phyloP scores from a whole-genome alignment of 2,329 filamentous ascomycete genomes.

The Phoma herbarum region DNA sequence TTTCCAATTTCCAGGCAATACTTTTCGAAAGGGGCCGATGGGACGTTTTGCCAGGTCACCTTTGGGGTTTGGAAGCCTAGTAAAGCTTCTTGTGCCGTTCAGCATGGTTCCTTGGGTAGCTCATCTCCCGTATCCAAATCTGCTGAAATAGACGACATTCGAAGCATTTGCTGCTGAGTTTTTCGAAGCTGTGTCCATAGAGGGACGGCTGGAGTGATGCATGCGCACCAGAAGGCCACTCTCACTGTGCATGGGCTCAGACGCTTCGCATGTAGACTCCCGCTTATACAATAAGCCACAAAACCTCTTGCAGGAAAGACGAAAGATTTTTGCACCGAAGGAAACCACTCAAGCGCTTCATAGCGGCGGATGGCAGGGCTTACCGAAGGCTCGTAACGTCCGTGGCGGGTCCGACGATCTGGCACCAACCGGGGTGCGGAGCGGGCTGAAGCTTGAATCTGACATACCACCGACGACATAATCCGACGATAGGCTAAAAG shows the following conservation, averaged over 20 bases:
- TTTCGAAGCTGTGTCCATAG: not conserved
- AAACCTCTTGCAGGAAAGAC: not conserved
- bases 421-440: not conserved
- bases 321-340: not conserved
- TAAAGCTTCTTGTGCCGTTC: too few relatives aligned
- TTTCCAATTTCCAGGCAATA: not conserved
- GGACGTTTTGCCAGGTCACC: not conserved
- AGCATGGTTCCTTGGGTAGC: too few relatives aligned
- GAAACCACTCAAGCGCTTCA: not conserved
- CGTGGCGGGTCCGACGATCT: constrained; percentile 4
- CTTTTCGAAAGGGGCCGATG: not conserved
- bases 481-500: not conserved
- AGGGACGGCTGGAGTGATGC: not conserved
- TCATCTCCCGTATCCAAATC: not conserved
- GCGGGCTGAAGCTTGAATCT: constrained; percentile 1
- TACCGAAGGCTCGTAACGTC: constrained; percentile 5
- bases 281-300: not conserved
- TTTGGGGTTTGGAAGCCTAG: not conserved
- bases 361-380: not conserved
- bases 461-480: constrained; percentile 2
- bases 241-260: not conserved
- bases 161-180: too few relatives aligned
- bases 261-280: not conserved
- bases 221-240: not conserved
- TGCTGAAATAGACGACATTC: too few relatives aligned